Base-by-base conservation (phyloP, 2,329 filamentous ascomycete species). In the Dendryphion nanum region DNA sequence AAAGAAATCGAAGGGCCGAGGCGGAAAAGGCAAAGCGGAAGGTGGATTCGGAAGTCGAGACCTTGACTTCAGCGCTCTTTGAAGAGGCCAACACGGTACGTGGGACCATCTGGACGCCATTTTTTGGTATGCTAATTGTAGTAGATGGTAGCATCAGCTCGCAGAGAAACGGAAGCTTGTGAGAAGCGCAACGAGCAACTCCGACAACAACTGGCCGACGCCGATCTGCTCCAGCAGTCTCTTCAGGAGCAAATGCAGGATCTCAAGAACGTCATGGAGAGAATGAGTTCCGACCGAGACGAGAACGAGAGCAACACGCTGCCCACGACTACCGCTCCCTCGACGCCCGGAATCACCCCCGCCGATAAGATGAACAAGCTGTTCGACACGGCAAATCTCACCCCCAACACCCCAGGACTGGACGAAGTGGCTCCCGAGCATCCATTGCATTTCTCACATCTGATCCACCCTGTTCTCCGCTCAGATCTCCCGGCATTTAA, bases 191-290 rank as follows among this genome's bases (percentile, higher is more conserved):
- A 93, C 55, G 89, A 95, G 40, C 88, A 94, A 66, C 77, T 97
- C 35, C 86, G 82, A 56, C 77, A 84, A 18, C 90, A 97, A 64
- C 75, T 98, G 37, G 81, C 81, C 40, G 91, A 98, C 61, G 91
- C 87, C 0, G 89, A 97, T 66, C 76, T 79, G 17, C 77, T 98
- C 14, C 78, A 98, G 44, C 82, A 82, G 41, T 95, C 88, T 1
- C 89, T 97, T 55, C 90, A 95, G 61, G 90, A 97, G 64, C 93
- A 98, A 63, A 74, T 98, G 3, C 78, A 85, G 2, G 87, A 97
- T 64, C 79, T 98, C 47, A 98, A 98, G 68, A 75, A 79, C 15
- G 89, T 96, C 47, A 88, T 98, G 82, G 89, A 95, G 67, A 83
- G 85, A 53, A 87, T 96, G 81, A 79, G 76, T 17, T 74, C 79